A percentile compares a stretch with the other conserved stretches of the same genome.
Conservation (phyloP, 768 basidiomycete genomes). For the Suillus decipiens region DNA sequence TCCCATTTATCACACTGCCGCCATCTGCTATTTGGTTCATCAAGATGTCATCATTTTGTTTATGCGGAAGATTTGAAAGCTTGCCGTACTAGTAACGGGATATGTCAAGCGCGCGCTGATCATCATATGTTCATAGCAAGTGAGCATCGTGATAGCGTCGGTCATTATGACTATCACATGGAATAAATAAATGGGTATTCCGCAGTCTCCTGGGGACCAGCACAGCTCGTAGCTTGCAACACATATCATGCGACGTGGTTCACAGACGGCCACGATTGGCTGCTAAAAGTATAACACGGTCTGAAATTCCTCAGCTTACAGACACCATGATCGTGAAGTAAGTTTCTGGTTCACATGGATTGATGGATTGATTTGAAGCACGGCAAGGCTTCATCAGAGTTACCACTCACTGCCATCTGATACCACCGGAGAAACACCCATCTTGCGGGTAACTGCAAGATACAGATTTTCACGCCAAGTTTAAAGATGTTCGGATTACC, state of each 20-base stretch:
- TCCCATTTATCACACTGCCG: not conserved
- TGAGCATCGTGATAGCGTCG: not conserved
- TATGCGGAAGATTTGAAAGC: slow-evolving; percentile 4
- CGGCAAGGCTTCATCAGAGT: not conserved
- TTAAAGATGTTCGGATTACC: not conserved
- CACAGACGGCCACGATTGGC: not conserved
- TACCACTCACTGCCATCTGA: slow-evolving; percentile 6
- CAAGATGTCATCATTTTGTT: slow-evolving; percentile 1
- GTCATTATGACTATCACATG: not conserved
- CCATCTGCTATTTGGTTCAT: not conserved
- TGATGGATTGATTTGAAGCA: not conserved
- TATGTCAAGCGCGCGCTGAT: not conserved
- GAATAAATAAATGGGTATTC: not conserved
- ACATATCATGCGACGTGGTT: not conserved
- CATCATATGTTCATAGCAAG: not conserved
- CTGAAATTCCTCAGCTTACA: not conserved
- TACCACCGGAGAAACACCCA: not conserved
- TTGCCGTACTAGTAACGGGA: not conserved
- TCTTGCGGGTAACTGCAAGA: not conserved
- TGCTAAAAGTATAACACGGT: slow-evolving; percentile 4
- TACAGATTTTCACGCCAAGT: not conserved
- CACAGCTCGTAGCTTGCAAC: slow-evolving; percentile 5
- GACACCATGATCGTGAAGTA: not conserved
- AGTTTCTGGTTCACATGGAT: not conserved
- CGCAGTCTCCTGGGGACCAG: slow-evolving; percentile 1